Evolutionary conservation across 345 rosid genomes (phyloP), one percentile per base, ranked within the genome.

Genomic region (Brassica carinata): DNA sequence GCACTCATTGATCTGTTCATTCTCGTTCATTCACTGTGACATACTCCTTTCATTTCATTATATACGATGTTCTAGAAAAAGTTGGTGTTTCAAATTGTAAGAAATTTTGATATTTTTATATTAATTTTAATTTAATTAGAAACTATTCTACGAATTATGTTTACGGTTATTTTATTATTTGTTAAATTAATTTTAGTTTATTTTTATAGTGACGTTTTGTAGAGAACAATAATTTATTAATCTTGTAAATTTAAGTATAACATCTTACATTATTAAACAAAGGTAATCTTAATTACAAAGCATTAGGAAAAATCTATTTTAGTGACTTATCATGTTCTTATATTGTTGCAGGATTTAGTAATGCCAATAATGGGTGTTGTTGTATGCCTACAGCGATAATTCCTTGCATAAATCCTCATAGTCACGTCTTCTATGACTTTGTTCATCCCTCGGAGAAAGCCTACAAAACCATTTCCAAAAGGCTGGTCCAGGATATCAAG

Each of bases 381-480:
- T 81, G 84, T 77, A 73, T 72, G 84, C 5, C 14, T 5, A 43
- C 75, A 34, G 69, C 78, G 4, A 11, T 76, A 8, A 0, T 73
- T 33, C 84, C 81, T 58, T 91, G 96, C 72, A 89, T 0, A 77
- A 40, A 27, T 85, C 58, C 58, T 53, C 58, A 53, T 53, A n/a
- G 5, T 53, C 58, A 88, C 57, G 79, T 91, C 19, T 91, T 89
- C 66, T 91, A 87, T 83, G 93, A 91, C 80, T 88, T 90, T 80
- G 89, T 67, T 63, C 96, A 91, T 83, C 96, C 96, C 8, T 82
- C 94, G 0, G 94, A 91, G 78, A 81, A 69, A 75, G 87, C 92
- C 5, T 89, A 89, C 81, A 84, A 69, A 68, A 83, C 71, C 17
- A 79, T 69, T 63, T 3, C 77, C 5, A 30, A 67, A 61, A 53